A percentile compares a stretch with the other conserved stretches of the same genome.
These are phyloP conservation scores for Aspergillus amoenus DNA, from an alignment of 2,329 filamentous ascomycete genomes.

Conservation along the genomic window DNA sequence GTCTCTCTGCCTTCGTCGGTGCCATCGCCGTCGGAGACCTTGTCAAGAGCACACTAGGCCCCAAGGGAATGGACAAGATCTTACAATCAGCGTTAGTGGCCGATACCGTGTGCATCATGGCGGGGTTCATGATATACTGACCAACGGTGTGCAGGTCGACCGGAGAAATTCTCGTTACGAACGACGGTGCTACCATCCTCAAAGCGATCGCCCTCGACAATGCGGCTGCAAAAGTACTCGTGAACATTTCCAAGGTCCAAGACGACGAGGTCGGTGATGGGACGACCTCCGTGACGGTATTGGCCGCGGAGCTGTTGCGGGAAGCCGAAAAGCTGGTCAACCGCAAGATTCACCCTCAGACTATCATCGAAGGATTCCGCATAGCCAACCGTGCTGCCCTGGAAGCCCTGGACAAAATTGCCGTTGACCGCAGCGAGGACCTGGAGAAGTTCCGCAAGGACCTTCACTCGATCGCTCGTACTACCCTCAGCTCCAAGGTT, in stretches of 20 bases:
- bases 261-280: conserved; percentile 98
- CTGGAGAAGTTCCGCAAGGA: conserved; percentile 84
- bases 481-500: conserved; percentile 96
- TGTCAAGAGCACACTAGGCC: conserved; percentile 94
- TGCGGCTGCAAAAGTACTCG: conserved; percentile 93
- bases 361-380: conserved; percentile 97
- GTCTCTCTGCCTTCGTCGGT: conserved; percentile 95
- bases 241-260: conserved; percentile 99
- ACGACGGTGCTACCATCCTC: conserved; percentile 96
- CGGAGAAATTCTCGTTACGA: conserved; percentile 96
- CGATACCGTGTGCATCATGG: conserved; percentile 10
- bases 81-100: conserved; percentile 81
- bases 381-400: conserved; percentile 92
- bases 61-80: conserved; percentile 99
- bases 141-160: conserved; percentile 65
- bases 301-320: conserved; percentile 90
- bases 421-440: conserved; percentile 86
- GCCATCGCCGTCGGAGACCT: conserved; percentile 97
- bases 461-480: conserved; percentile 84
- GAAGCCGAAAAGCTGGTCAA: conserved; percentile 97
- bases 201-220: conserved; percentile 99
- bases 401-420: conserved; percentile 75
- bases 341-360: conserved; percentile 98
- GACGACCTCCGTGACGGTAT: conserved; percentile 94
- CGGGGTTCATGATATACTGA: conserved; percentile 19